These are phyloP conservation scores for Fonsecaea pedrosoi DNA, from an alignment of 2,329 filamentous ascomycete species.

Conservation along the genomic window DNA sequence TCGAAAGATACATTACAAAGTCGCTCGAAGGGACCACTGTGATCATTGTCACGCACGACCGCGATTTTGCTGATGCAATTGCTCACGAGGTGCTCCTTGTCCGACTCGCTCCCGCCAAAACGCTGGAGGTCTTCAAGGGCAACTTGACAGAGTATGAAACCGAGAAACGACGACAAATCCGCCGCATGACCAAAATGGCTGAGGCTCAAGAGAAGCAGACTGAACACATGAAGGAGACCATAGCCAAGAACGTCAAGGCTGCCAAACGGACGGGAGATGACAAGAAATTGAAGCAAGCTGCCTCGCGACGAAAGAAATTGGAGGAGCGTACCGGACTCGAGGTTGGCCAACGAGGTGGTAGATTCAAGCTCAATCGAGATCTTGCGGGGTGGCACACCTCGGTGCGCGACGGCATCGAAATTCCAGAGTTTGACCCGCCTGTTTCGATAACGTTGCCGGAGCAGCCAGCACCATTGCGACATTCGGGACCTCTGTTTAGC, in stretches of 20 bases:
- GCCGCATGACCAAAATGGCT: conserved; percentile 75
- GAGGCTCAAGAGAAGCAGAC: conserved; percentile 82
- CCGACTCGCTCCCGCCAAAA: conserved; percentile 64
- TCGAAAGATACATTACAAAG: conserved; percentile 73
- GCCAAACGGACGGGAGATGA: conserved; percentile 80
- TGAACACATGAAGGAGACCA: conserved; percentile 79
- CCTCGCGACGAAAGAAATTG: conserved; percentile 81
- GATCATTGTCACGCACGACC: conserved; percentile 80
- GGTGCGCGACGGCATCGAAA: conserved; percentile 71
- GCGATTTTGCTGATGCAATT: conserved; percentile 77
- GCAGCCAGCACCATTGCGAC: conserved; percentile 66
- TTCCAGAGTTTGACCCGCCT: conserved; percentile 64
- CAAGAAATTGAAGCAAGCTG: conserved; percentile 85
- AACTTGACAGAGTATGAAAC: conserved; percentile 75
- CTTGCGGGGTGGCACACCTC: conserved; percentile 66
- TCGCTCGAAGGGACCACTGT: conserved; percentile 65
- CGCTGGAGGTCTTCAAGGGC: conserved; percentile 75
- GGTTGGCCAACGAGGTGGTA: conserved; percentile 71
- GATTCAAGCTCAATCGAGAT: conserved; percentile 83
- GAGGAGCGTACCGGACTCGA: conserved; percentile 81
- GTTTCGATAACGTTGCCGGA: conserved; percentile 33
- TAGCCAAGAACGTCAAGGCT: conserved; percentile 74
- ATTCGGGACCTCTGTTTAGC: conserved; percentile 75
- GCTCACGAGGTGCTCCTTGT: conserved; percentile 78
- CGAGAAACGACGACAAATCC: conserved; percentile 65